Evolutionary conservation across 208 protist species (phyloP).

Genomic region (Trypanosomatidae sp.): DNA sequence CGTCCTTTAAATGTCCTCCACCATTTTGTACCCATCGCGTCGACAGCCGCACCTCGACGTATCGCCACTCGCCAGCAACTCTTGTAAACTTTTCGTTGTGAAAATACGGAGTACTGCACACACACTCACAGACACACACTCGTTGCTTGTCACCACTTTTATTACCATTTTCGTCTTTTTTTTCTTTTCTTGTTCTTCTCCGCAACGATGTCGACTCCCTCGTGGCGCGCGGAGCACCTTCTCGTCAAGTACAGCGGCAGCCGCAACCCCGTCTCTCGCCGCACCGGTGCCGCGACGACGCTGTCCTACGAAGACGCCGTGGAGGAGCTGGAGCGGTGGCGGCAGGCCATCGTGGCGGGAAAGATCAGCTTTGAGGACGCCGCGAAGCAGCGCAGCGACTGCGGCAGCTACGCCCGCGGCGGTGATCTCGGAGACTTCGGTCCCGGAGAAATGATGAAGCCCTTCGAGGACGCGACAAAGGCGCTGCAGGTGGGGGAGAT

Average conservation of each 20-base stretch:
- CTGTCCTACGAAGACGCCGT: constrained; percentile 75
- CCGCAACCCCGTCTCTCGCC: constrained; percentile 89
- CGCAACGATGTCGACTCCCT: constrained; percentile 28
- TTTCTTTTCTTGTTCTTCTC: no score
- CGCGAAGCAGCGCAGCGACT: constrained; percentile 87
- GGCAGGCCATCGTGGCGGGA: constrained; percentile 59
- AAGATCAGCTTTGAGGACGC: constrained; percentile 83
- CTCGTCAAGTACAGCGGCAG: constrained; percentile 90
- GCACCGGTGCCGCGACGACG: constrained; percentile 65
- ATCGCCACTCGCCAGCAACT: no score
- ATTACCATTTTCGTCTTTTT: neutral
- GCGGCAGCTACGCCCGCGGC: constrained; percentile 71
- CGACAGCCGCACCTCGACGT: no score
- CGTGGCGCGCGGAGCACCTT: constrained; percentile 78
- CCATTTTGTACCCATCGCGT: no score
- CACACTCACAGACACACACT: no score
- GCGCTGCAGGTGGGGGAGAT: constrained; percentile 81
- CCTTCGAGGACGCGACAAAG: constrained; percentile 91
- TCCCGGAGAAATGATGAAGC: constrained; percentile 93
- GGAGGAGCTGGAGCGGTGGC: constrained; percentile 73
- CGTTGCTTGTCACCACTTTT: no score
- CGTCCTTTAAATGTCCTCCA: no score
- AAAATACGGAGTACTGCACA: no score
- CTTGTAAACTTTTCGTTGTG: no score
- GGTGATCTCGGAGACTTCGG: constrained; percentile 91